These are phyloP conservation scores for Trichophyton benhamiae DNA, from an alignment of 2,329 filamentous ascomycete genomes.

Conservation along the genomic window DNA sequence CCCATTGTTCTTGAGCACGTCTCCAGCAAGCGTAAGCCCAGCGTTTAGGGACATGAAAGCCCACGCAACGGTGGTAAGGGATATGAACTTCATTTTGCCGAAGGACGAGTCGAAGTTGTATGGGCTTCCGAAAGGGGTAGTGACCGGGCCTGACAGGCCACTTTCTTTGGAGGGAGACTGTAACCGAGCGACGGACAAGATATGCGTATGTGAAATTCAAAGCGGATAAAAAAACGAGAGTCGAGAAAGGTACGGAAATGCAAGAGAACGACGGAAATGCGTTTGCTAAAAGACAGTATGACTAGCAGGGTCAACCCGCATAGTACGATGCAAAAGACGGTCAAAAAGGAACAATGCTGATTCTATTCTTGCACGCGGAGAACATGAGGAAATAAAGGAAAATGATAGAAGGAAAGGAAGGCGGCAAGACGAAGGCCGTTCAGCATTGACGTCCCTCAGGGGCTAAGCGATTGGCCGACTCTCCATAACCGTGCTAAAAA, in stretches of 20 bases:
- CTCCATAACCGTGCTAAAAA: neutral
- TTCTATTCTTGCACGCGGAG: neutral
- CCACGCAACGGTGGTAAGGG: neutral
- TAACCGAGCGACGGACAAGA: neutral
- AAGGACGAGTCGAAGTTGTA: neutral
- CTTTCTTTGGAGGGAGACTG: neutral
- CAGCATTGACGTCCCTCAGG: neutral
- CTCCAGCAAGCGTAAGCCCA: slow-evolving; percentile 19
- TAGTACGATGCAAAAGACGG: neutral
- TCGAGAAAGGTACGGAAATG: neutral
- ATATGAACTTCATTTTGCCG: neutral
- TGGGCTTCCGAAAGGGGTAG: neutral
- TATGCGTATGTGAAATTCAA: neutral
- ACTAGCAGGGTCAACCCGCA: slow-evolving; percentile 4
- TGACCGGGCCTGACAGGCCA: neutral
- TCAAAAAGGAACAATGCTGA: neutral
- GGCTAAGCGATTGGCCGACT: slow-evolving; percentile 4
- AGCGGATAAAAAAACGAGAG: neutral
- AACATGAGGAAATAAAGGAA: neutral
- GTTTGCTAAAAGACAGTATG: neutral
- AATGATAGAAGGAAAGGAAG: neutral
- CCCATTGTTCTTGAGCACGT: slow-evolving; percentile 67
- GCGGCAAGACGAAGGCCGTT: neutral
- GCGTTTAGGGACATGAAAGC: neutral
- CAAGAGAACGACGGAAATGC: neutral